Base-by-base conservation (phyloP, 2,329 filamentous ascomycete genomes). In the Penicillium sp. region DNA sequence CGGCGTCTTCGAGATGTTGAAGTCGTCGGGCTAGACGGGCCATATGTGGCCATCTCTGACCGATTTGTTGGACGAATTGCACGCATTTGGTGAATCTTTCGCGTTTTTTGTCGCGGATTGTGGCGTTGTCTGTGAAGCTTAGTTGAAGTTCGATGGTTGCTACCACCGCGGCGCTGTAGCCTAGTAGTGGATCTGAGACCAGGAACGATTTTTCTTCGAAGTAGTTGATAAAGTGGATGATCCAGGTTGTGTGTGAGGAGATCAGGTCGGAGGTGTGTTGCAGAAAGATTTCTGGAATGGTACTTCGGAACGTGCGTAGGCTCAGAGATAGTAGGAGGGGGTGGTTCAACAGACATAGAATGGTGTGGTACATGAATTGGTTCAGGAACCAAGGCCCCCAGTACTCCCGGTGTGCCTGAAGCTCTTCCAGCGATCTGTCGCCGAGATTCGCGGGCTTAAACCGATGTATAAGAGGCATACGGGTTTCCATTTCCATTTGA, bases 101-200 rank as follows among this genome's bases (percentile, higher is more conserved):
- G 23, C 75, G 68, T 53, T 78, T 79, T 47, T 75, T 68, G 40
- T 71, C 62, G 29, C 75, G 67, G 29, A 75, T 70, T 2, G 59
- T 58, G 10, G 54, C 26, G 32, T 76, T 65, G 46, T 70, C 69
- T n/a, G 80, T 78, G 20, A 80, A 82, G 53, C 78, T 81, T 27
- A 81, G 75, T 54, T 82, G 80, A 2, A 82, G 60, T 54, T 80
- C 79, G 29, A 82, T 81, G 2, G 79, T 82, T 1, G 79, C 79
- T 3, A 81, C 76, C 2, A 82, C 75, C 0, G 77, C 78, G 3
- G 78, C 78, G 47, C 78, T 78, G 34, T 82, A 79, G 2, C 75
- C 76, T 9, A 79, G 58, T 18, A 78, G 72, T 2, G 78, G 77
- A 59, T 80, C 77, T 4, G 76, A 76, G 7, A 78, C 71, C 41